Conservation (phyloP, 805 yeast species). For the Teunomyces pallodes region DNA sequence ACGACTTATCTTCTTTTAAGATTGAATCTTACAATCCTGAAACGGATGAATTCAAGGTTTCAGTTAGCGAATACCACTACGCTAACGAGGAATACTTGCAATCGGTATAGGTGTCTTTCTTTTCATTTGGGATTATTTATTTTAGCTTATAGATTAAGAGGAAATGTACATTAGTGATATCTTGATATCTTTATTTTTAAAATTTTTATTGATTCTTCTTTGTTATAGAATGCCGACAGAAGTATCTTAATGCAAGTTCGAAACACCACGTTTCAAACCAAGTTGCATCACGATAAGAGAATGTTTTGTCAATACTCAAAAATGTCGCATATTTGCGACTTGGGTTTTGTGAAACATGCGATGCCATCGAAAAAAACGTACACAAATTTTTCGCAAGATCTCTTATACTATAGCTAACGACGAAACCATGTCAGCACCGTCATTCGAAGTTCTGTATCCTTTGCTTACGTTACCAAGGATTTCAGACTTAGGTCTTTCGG, state of each 20-base stretch:
- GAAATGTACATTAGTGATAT: conserved; percentile 8
- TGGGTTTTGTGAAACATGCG: neutral
- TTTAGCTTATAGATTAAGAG: conserved; percentile 5
- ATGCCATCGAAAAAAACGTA: conserved; percentile 4
- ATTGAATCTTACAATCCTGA: conserved; percentile 48
- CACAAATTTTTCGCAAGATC: conserved; percentile 1
- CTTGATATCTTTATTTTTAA: neutral
- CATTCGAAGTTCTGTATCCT: conserved; percentile 30
- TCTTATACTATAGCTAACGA: neutral
- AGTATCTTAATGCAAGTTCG: too few species aligned
- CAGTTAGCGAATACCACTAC: conserved; percentile 40
- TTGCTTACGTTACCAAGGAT: conserved; percentile 33
- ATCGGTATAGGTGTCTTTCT: conserved; percentile 20
- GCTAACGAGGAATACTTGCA: conserved; percentile 41
- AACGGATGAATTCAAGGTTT: conserved; percentile 39
- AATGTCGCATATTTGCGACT: neutral
- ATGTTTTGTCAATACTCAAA: neutral
- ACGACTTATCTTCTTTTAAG: conserved; percentile 63
- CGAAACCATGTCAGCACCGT: conserved; percentile 9
- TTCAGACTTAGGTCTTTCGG: conserved; percentile 23
- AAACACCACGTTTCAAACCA: neutral
- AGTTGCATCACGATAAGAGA: neutral
- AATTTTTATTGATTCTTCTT: too few species aligned
- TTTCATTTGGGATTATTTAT: conserved; percentile 18
- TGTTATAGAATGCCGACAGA: too few species aligned